Conservation (phyloP, 192 early-diverging fungal species). For the Gaertneriomyces sp. region DNA sequence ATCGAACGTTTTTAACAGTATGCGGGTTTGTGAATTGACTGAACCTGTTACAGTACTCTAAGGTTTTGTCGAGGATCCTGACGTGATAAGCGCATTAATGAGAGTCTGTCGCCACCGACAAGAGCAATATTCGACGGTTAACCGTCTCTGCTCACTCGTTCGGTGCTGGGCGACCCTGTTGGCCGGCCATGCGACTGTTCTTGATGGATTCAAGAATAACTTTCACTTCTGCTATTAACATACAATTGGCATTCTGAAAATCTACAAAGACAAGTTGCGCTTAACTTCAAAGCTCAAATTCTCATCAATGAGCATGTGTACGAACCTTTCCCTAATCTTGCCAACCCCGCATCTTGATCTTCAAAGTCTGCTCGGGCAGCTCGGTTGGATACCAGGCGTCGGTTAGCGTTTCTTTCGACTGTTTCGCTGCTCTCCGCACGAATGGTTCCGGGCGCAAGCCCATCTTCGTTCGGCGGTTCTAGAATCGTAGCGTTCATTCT, state of each 20-base stretch:
- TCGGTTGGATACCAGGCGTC: no score
- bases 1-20: conserved; percentile 78
- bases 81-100: not conserved
- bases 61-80: conserved; percentile 78
- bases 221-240: conserved; percentile 49
- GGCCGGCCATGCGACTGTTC: conserved; percentile 13
- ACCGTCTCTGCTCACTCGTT: conserved; percentile 8
- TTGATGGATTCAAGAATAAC: conserved; percentile 39
- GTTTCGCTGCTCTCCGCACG: no score
- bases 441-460: no score
- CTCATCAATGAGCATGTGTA: no score
- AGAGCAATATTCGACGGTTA: not conserved
- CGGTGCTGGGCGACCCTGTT: conserved; percentile 12
- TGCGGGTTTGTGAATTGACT: conserved; percentile 81
- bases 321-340: no score
- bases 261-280: conserved; percentile 21
- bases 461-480: no score
- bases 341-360: no score
- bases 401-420: no score
- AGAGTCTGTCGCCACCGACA: not conserved
- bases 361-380: no score
- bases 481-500: no score
- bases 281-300: no score
- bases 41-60: conserved; percentile 83
- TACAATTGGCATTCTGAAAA: conserved; percentile 42